Base-by-base conservation (phyloP, 129 eudicot genomes). In the Deinandra increscens region DNA sequence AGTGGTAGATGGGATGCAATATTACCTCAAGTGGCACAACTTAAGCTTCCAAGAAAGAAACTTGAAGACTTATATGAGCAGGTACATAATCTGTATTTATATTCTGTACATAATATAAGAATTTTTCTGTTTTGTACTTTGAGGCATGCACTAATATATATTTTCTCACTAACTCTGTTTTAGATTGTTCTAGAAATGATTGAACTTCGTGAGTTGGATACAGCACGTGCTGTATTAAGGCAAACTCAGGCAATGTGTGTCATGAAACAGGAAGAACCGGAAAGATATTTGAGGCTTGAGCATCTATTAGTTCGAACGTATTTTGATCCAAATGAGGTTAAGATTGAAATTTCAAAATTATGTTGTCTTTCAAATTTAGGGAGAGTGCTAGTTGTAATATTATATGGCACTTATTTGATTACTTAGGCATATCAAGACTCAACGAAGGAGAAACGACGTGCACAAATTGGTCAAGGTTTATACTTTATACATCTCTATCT, bases 221-320 rank as follows among this genome's bases (percentile, higher is more conserved):
- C 99, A 7, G 97, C 99, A 14, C 95, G 99, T 80, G 96, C 99
- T 46, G 87, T 94, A 59, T 74, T 94, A 74, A 87, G 99, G 78
- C 99, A 94, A 76, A 94, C 99, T 59, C 97, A 94, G 72, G 99
- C 86, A 63, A 94, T 94, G 99, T 88, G 94, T 60, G 97, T 94
- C 68, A 87, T 94, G 99, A 94, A 94, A 75, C 99, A 94, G 79
- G 99, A 94, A 80, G 83, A 94, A 60, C 99, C 99, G 6, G 99
- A 94, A 80, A 81, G 99, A 79, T 94, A 94, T 73, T 73, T 94
- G 78, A 76, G 97, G 56, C 96, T 94, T 20, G 99, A 94, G 74
- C 99, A 94, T 85, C 89, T 94, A 60, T 90, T 94, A n/a, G 97
- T 94, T 60, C 84, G 99, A 75, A 94, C 99, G 12, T 94, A 94